Percentiles rank a stretch among this genome's conserved stretches.
Conservation (phyloP, 306 rosid genomes). For the Cajanus cajan region DNA sequence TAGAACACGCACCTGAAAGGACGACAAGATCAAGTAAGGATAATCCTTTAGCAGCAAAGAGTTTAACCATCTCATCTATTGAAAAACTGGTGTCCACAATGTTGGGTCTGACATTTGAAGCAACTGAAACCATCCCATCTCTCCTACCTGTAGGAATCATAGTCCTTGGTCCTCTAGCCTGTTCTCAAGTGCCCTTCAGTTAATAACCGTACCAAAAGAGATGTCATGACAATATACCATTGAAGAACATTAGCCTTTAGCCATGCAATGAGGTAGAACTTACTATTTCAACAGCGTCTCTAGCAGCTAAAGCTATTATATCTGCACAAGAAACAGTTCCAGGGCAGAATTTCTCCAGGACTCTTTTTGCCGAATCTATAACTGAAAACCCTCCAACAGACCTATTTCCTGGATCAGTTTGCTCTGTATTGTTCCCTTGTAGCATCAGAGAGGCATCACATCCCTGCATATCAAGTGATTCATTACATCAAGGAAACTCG, state of each 20-base stretch:
- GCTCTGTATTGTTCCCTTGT: slow-evolving; percentile 76
- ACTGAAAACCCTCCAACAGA: slow-evolving; percentile 82
- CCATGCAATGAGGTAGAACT: slow-evolving; percentile 21
- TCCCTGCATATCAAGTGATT: slow-evolving; percentile 46
- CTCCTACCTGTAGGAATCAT: slow-evolving; percentile 76
- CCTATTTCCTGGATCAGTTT: slow-evolving; percentile 75
- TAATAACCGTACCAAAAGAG: background rate
- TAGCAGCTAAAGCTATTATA: slow-evolving; percentile 80
- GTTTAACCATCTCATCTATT: slow-evolving; percentile 65
- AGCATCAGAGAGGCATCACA: slow-evolving; percentile 86
- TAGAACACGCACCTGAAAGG: slow-evolving; percentile 59
- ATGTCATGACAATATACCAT: background rate
- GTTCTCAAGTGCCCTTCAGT: slow-evolving; percentile 29
- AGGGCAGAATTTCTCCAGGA: slow-evolving; percentile 69
- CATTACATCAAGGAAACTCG: background rate
- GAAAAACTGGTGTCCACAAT: slow-evolving; percentile 85
- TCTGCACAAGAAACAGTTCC: slow-evolving; percentile 91
- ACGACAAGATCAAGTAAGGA: slow-evolving; percentile 74
- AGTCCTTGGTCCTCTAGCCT: slow-evolving; percentile 80
- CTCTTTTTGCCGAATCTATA: slow-evolving; percentile 72
- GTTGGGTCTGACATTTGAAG: slow-evolving; percentile 84
- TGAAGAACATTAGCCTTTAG: background rate
- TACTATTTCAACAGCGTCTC: slow-evolving; percentile 89
- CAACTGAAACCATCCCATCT: slow-evolving; percentile 73
- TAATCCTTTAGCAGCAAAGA: slow-evolving; percentile 73